phyloP scores from a whole-genome alignment of 2,329 filamentous ascomycete species.

The Thelonectria blattea region DNA sequence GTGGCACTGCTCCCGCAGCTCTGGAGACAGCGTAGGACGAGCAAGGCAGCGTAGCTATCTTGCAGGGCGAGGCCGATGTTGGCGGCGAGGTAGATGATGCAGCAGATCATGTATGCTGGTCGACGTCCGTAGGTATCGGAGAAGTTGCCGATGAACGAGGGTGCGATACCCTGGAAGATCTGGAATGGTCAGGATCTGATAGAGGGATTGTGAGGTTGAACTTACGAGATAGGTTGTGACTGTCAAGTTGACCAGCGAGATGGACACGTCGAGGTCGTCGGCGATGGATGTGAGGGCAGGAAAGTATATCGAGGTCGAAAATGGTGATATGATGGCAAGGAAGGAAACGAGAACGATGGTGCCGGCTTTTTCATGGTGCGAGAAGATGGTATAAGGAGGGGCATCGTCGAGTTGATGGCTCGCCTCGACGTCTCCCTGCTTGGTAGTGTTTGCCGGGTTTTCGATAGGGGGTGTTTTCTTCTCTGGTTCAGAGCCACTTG shows the following conservation, averaged over 20 bases:
- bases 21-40: conserved; percentile 55
- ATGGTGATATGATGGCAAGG: conserved; percentile 22
- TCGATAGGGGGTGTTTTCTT: background rate
- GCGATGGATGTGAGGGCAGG: conserved; percentile 32
- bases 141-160: conserved; percentile 9
- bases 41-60: conserved; percentile 48
- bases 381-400: conserved; percentile 1
- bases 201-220: background rate
- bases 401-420: background rate
- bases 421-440: background rate
- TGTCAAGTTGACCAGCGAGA: conserved; percentile 43
- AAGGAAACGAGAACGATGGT: conserved; percentile 18
- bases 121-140: conserved; percentile 52
- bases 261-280: conserved; percentile 28
- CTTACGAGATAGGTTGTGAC: conserved; percentile 43
- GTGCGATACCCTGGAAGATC: conserved; percentile 9
- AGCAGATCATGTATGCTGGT: conserved; percentile 50
- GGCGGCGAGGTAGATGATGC: conserved; percentile 53
- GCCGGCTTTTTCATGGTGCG: conserved; percentile 3
- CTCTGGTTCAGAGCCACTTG: background rate
- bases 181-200: background rate
- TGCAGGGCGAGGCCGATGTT: conserved; percentile 53
- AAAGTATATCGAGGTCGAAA: conserved; percentile 34
- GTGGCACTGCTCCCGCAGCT: conserved; percentile 53
- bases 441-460: background rate